Percentiles rank a stretch among this genome's conserved stretches.
Evolutionary conservation across 176 grass and related monocot genomes (phyloP).

Genomic region (Lolium rigidum): DNA sequence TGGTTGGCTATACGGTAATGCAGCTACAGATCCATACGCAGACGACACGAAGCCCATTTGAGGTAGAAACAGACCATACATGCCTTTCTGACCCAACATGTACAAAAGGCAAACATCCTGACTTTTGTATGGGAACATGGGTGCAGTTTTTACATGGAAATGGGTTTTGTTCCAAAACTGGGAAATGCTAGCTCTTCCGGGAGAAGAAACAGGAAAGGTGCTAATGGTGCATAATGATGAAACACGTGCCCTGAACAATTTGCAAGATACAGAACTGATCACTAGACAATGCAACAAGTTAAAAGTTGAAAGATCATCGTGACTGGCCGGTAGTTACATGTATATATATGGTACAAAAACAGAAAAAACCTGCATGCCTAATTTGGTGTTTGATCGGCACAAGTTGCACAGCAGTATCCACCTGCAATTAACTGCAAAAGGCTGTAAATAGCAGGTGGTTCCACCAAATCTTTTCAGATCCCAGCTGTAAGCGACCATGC

Average conservation of each 20-base stretch:
- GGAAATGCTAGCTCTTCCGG: neutral
- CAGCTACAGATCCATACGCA: neutral
- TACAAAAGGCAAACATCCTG: neutral
- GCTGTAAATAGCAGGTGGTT: neutral
- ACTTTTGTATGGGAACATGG: neutral
- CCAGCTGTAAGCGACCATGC: neutral
- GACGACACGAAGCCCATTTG: neutral
- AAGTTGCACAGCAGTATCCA: neutral
- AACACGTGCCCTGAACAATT: no score
- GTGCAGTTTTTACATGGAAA: neutral
- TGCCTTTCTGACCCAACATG: neutral
- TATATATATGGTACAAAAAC: neutral
- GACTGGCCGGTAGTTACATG: neutral
- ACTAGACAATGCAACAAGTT: no score
- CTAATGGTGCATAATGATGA: neutral
- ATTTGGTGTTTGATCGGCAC: neutral
- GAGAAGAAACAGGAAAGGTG: neutral
- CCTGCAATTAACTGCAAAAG: neutral
- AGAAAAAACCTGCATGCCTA: neutral
- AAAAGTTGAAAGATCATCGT: neutral
- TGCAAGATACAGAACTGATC: no score
- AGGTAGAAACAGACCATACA: neutral
- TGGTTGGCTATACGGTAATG: neutral
- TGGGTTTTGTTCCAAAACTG: neutral
- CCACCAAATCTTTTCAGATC: neutral